Conservation (phyloP, 257 asterid genomes). For the Nicotiana attenuata region DNA sequence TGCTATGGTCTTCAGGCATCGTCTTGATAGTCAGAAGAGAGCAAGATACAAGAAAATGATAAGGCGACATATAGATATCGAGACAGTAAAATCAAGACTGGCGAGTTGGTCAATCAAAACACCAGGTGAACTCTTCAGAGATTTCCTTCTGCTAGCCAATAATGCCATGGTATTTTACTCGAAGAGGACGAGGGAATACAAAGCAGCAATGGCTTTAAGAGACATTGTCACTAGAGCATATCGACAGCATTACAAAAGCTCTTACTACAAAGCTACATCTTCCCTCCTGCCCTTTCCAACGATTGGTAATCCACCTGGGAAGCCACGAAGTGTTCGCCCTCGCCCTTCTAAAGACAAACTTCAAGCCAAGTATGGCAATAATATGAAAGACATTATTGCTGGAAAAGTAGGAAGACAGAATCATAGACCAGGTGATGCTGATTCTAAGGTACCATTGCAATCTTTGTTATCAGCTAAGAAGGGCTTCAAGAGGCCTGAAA, state of each 20-base stretch:
- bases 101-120: conserved; percentile 37
- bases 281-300: conserved; percentile 31
- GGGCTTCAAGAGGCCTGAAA: conserved; percentile 40
- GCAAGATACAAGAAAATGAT: conserved; percentile 76
- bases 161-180: conserved; percentile 86
- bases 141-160: conserved; percentile 68
- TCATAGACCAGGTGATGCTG: conserved; percentile 21
- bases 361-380: conserved; percentile 20
- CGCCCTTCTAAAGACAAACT: conserved; percentile 37
- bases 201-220: conserved; percentile 63
- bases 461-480: conserved; percentile 30
- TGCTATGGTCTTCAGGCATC: conserved; percentile 71
- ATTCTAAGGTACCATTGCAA: conserved; percentile 19
- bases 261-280: conserved; percentile 38
- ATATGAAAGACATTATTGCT: conserved; percentile 7
- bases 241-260: conserved; percentile 37
- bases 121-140: conserved; percentile 67
- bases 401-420: conserved; percentile 11
- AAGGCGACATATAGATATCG: conserved; percentile 67
- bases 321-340: conserved; percentile 71
- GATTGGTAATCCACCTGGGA: conserved; percentile 63
- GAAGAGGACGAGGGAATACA: conserved; percentile 71
- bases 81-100: conserved; percentile 63
- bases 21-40: conserved; percentile 95
- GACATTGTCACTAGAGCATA: conserved; percentile 49